These are phyloP conservation scores for Hymenoscyphus albidus DNA, from an alignment of 2,329 filamentous ascomycete genomes.

Conservation along the genomic window DNA sequence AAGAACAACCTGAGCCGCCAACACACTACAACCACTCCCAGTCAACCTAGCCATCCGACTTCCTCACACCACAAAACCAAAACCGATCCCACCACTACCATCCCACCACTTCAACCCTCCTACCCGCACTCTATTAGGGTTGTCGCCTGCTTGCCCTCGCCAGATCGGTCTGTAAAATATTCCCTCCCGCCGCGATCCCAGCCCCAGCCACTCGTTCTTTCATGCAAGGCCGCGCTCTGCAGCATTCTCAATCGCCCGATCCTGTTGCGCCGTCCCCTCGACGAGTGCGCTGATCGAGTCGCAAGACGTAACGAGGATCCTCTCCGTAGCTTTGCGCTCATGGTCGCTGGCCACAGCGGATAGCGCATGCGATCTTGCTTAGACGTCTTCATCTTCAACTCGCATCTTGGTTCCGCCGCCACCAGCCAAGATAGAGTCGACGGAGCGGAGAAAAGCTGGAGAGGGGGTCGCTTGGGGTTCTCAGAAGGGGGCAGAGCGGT, in stretches of 20 bases:
- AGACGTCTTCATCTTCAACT: conserved; percentile 17
- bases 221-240: conserved; percentile 32
- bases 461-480: conserved; percentile 30
- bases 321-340: conserved; percentile 28
- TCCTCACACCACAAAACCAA: not conserved
- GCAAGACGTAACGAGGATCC: conserved; percentile 4
- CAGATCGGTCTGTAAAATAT: not conserved
- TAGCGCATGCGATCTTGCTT: conserved; percentile 33
- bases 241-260: conserved; percentile 22
- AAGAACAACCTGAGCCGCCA: conserved; percentile 7
- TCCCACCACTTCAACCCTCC: not conserved
- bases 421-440: conserved; percentile 37
- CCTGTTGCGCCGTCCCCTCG: conserved; percentile 15
- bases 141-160: not conserved
- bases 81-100: not conserved
- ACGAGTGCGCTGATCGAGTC: conserved; percentile 3
- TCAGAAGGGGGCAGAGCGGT: conserved; percentile 27
- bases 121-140: not conserved
- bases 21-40: not conserved
- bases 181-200: conserved; percentile 9
- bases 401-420: conserved; percentile 13
- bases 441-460: conserved; percentile 25
- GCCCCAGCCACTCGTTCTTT: conserved; percentile 25
- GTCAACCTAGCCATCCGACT: not conserved
- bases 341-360: conserved; percentile 24